Base-by-base conservation (phyloP, 2,329 filamentous ascomycete species). In the Myrmaecium sp. region DNA sequence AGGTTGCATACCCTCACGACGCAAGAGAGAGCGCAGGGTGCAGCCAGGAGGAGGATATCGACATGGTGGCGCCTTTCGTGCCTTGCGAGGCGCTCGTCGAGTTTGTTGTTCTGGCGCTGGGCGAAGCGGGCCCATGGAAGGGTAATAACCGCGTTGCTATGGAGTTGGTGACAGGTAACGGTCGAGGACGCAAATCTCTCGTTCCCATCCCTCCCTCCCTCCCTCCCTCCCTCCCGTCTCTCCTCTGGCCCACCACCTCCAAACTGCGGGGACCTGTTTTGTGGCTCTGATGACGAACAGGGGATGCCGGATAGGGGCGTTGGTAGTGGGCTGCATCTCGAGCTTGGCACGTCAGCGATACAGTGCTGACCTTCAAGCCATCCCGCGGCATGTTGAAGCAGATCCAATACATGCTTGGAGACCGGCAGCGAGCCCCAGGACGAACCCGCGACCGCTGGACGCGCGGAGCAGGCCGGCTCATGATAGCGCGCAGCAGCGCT, bases 121-220 rank as follows among this genome's bases (percentile, higher is more conserved):
- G n/a, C n/a, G n/a, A n/a, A n/a, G n/a, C n/a, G n/a, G n/a, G n/a
- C n/a, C n/a, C n/a, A n/a, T n/a, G n/a, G n/a, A n/a, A n/a, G n/a
- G n/a, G n/a, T n/a, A n/a, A n/a, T n/a, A n/a, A n/a, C n/a, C 25
- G 17, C 25, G 21, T 24, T 30, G 31, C 29, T 28, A 25, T 29
- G 29, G 30, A 29, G 30, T 36, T 41, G 31, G 43, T 47, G 48
- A 50, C 45, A 46, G 45, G 35, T 46, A 49, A 46, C 45, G 42
- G 44, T 31, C 24, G 29, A 16, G 26, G 27, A 22, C 23, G 10
- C 24, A 24, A 32, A 36, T 22, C 14, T 23, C 4, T 23, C 21
- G 7, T 23, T 23, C n/a, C n/a, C 21, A 23, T 11, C 9, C 24
- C 15, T 17, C 16, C 24, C 16, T 10, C 35, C 30, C 33, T 36